A percentile compares a stretch with the other conserved stretches of the same genome.
These are phyloP conservation scores for Exophiala dermatitidis DNA, from an alignment of 2,329 filamentous ascomycete species.

Conservation along the genomic window DNA sequence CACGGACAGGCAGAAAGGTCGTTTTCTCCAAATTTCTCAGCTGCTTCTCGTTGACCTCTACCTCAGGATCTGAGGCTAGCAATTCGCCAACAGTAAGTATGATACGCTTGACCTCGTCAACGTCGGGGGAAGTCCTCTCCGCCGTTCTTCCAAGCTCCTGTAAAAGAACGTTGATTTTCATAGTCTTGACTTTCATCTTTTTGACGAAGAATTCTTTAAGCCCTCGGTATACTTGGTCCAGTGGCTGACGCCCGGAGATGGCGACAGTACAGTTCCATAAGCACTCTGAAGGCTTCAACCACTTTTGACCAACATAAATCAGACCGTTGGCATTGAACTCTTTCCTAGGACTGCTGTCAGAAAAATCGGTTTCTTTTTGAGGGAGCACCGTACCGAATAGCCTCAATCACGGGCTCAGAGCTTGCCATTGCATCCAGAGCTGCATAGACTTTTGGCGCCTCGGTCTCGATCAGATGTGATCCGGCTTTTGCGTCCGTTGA, in stretches of 20 bases:
- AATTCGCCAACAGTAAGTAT: conserved; percentile 13
- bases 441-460: conserved; percentile 1
- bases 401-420: conserved; percentile 2
- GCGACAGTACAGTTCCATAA: conserved; percentile 14
- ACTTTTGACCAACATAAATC: conserved; percentile 6
- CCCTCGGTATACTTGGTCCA: conserved; percentile 7
- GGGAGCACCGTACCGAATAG: conserved; percentile 2
- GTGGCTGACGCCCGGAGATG: conserved; percentile 7
- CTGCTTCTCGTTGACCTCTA: conserved; percentile 4
- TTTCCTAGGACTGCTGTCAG: neutral
- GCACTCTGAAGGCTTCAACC: conserved; percentile 12
- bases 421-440: conserved; percentile 4
- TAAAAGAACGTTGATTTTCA: conserved; percentile 13
- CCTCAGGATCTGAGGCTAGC: conserved; percentile 1
- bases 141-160: conserved; percentile 7
- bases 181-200: conserved; percentile 11
- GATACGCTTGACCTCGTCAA: conserved; percentile 10
- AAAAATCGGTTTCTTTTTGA: too few species aligned
- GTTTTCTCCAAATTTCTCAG: conserved; percentile 5
- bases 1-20: conserved; percentile 13
- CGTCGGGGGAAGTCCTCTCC: conserved; percentile 1
- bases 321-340: conserved; percentile 3
- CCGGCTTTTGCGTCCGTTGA: neutral
- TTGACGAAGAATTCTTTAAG: conserved; percentile 17
- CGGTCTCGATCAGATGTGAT: neutral